Evolutionary conservation across 2,329 filamentous ascomycete genomes (phyloP), one percentile per base, ranked within the genome.

Genomic region (Neopestalotiopsis sp.): DNA sequence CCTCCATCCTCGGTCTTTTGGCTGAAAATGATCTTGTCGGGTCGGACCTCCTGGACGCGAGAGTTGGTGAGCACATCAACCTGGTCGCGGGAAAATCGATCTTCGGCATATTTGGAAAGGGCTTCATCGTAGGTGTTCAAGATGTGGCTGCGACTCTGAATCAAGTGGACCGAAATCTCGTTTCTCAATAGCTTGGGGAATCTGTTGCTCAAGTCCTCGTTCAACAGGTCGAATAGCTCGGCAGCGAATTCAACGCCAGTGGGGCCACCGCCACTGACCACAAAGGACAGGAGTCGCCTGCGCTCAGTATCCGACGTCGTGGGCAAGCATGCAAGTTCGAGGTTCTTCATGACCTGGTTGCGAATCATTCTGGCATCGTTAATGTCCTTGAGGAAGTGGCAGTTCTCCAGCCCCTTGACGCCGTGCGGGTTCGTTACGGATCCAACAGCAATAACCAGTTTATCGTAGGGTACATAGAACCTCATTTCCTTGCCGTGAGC

Each of bases 211-310:
- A 99, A 82, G 78, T 99, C 96, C 79, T 99, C 97, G 77, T 99
- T 99, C 17, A 99, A 86, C 80, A 99, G 91, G 80, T 99, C 96
- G 79, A 93, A 98, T 6, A 99, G 87, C 79, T 99, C 96, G 5
- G 96, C 96, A 1, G 97, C 97, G 76, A 99, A 99, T 79, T 99
- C 96, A 45, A 99, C 96, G 70, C 96, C 96, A 0, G 96, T 99
- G 3, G 96, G 96, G 0, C 96, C 96, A 75, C 96, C 96, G 67
- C 96, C 96, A 77, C 94, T 95, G 68, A 99, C 85, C n/a, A 98
- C 96, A 76, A 99, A 99, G 0, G 96, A 98, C 4, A 99, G 86
- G 17, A 99, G 85, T 53, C 95, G 90, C 77, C 88, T 91, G 71
- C 96, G 90, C 81, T 99, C 96, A 58, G 94, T 91, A 75, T 99